Percentiles rank a stretch among this genome's conserved stretches.
Conservation (phyloP, 2,329 filamentous ascomycete genomes). For the Fusarium mangiferae region DNA sequence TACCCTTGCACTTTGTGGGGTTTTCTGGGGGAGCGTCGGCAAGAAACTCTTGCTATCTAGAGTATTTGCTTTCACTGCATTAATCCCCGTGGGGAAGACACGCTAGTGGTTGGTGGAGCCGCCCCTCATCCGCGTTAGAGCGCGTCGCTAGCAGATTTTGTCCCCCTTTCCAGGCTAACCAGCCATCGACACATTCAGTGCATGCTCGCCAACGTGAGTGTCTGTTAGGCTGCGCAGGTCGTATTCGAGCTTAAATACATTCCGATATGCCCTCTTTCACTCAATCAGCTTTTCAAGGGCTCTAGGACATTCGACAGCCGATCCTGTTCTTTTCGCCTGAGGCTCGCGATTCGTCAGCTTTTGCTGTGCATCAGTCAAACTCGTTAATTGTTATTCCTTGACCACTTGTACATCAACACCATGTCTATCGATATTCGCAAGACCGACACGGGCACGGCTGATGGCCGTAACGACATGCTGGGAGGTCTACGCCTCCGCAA, state of each 20-base stretch:
- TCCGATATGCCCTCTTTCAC: neutral
- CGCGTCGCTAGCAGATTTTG: neutral
- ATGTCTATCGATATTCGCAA: neutral
- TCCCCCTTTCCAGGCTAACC: neutral
- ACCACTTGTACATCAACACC: neutral
- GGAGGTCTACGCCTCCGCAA: neutral
- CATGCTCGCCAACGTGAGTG: neutral
- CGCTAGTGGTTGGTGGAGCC: neutral
- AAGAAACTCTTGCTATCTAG: neutral
- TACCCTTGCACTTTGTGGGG: neutral
- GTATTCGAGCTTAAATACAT: neutral
- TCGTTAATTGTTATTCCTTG: neutral
- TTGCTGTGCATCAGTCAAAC: neutral
- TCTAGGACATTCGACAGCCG: too few relatives aligned
- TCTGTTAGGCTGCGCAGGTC: neutral
- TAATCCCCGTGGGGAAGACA: neutral
- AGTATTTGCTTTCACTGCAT: neutral
- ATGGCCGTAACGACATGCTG: neutral
- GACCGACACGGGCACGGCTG: too few relatives aligned
- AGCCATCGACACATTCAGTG: neutral
- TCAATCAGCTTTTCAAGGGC: fast-evolving
- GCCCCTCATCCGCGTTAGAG: neutral
- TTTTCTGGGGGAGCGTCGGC: neutral
- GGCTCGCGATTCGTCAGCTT: neutral
- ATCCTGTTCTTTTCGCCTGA: too few relatives aligned